Base-by-base conservation (phyloP, 768 basidiomycete genomes). In the Serpula lacrymans region DNA sequence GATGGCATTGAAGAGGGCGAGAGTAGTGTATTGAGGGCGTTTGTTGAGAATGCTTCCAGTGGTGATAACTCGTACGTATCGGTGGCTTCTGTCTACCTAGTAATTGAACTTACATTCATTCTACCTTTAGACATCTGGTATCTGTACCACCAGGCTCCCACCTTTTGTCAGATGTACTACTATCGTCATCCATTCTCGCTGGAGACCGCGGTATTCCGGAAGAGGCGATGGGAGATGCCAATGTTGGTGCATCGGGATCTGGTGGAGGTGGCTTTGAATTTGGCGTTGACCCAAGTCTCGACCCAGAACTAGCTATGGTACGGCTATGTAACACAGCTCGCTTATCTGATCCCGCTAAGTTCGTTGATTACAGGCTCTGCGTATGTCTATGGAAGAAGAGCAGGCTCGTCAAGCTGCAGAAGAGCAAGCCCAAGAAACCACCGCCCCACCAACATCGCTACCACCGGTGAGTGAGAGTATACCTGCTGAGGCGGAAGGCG, bases 231-330 rank as follows among this genome's bases (percentile, higher is more conserved):
- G 75, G 74, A 26, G 72, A 60, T 21, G 65, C 62, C 5, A 74
- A 71, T 13, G 73, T 63, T 18, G 79, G 70, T 34, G 72, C 59
- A 16, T 68, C 68, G 1, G 70, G 71, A 14, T 74, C 73, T 17
- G 70, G 69, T 24, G 64, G 73, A 4, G 69, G 67, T 18, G 70
- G 70, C 53, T 92, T 88, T 51, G 90, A 90, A 55, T 94, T 92
- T 51, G 89, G 88, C 37, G 84, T 99, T 4, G 96, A 98, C 62
- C 95, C 96, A 4, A 90, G 81, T 58, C 72, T 97, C 45, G 95
- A 98, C 58, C 95, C 95, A 0, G 95, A 98, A 60, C 73, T 99
- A 34, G 95, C 96, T 2, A 92, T 97, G 91, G 94, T 91, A 42
- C 45, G 75, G 62, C 17, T 37, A 5, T 28, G n/a, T n/a, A n/a